Evolutionary conservation across 192 early-diverging fungal genomes (phyloP).

Genomic region (Linnemannia exigua): DNA sequence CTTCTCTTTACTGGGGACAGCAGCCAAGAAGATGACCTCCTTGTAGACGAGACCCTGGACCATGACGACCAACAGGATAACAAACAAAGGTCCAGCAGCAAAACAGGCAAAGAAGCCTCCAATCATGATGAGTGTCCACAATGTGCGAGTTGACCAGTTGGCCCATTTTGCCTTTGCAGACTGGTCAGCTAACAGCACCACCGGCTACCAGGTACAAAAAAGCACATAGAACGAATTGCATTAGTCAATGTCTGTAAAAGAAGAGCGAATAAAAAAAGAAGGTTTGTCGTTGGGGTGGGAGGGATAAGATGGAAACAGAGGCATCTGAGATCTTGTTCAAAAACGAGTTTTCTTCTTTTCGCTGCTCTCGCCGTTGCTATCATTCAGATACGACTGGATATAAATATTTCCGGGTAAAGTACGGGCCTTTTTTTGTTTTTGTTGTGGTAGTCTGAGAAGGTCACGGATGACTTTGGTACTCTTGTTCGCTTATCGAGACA

Average conservation of each 20-base stretch:
- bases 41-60: constrained; percentile 90
- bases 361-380: background rate
- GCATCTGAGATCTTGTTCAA: background rate
- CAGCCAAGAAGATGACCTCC: constrained; percentile 92
- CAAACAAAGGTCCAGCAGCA: constrained; percentile 83
- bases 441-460: background rate
- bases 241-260: background rate
- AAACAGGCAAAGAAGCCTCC: constrained; percentile 80
- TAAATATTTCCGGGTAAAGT: constrained; percentile 9
- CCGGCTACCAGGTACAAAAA: constrained; percentile 2
- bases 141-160: constrained; percentile 86
- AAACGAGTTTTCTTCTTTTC: background rate
- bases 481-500: background rate
- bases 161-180: constrained; percentile 72
- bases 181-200: constrained; percentile 63
- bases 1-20: constrained; percentile 84
- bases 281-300: background rate
- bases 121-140: constrained; percentile 94
- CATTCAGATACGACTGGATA: background rate
- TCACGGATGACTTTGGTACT: background rate
- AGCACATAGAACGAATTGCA: background rate
- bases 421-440: background rate
- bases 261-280: background rate
- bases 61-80: constrained; percentile 86
- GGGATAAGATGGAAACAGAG: background rate